Evolutionary conservation across 805 yeast genomes (phyloP).

Genomic region (Cyberlindnera euphorbiae): DNA sequence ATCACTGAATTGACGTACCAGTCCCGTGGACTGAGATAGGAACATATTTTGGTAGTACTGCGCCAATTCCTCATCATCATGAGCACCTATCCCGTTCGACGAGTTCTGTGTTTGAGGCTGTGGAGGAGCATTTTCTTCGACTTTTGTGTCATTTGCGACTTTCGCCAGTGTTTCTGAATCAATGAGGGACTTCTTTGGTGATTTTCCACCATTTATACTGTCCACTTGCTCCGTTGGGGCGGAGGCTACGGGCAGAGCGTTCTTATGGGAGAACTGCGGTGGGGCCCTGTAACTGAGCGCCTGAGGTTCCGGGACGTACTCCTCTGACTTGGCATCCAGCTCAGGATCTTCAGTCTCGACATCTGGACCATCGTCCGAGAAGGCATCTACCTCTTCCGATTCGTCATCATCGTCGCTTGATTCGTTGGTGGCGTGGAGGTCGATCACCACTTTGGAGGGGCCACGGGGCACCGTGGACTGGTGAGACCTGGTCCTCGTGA

Average conservation of each 20-base stretch:
- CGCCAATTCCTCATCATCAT: slow-evolving; percentile 17
- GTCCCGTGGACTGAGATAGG: slow-evolving; percentile 50
- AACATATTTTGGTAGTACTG: slow-evolving; percentile 38
- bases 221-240: neutral
- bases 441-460: slow-evolving; percentile 16
- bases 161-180: slow-evolving; percentile 10
- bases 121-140: neutral
- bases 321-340: slow-evolving; percentile 1
- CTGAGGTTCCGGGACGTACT: too few relatives aligned
- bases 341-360: slow-evolving; percentile 5
- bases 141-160: neutral
- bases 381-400: slow-evolving; percentile 20
- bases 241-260: slow-evolving; percentile 5
- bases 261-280: slow-evolving; percentile 22
- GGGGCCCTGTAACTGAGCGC: slow-evolving; percentile 21
- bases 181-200: slow-evolving; percentile 12
- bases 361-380: slow-evolving; percentile 19
- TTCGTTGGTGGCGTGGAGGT: slow-evolving; percentile 13
- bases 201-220: neutral
- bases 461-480: slow-evolving; percentile 11
- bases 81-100: neutral
- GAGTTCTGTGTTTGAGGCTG: neutral
- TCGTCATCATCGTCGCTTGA: slow-evolving; percentile 12
- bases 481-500: slow-evolving; percentile 21
- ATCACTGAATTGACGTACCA: slow-evolving; percentile 36